These are phyloP conservation scores for Magnusiomyces sp. DNA, from an alignment of 1,139 yeast genomes.

Conservation along the genomic window DNA sequence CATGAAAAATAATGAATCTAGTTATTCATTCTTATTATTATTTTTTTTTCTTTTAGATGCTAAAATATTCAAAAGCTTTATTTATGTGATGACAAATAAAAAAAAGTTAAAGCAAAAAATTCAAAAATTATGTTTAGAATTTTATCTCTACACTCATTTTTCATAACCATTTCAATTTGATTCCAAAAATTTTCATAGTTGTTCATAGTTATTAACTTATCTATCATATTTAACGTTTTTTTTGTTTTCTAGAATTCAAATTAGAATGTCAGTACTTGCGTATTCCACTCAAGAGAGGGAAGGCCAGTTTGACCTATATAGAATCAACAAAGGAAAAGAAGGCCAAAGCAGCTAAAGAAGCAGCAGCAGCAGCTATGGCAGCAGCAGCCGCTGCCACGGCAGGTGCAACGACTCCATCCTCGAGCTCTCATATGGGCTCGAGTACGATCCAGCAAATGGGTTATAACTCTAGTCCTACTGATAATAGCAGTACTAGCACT, in stretches of 20 bases:
- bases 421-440: background rate
- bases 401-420: background rate
- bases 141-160: background rate
- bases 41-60: background rate
- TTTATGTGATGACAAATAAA: background rate
- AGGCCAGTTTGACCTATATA: conserved; percentile 29
- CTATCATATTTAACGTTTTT: conserved; percentile 8
- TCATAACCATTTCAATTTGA: background rate
- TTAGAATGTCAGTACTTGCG: conserved; percentile 33
- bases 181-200: background rate
- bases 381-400: background rate
- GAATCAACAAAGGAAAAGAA: conserved; percentile 17
- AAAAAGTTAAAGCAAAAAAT: background rate
- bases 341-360: conserved; percentile 11
- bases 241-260: conserved; percentile 17
- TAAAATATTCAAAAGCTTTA: background rate
- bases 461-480: background rate
- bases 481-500: background rate
- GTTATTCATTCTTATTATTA: background rate
- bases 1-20: no score
- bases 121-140: no score
- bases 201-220: conserved; percentile 31
- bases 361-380: conserved; percentile 11
- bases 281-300: conserved; percentile 35
- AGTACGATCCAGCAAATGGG: no score